Percentiles rank a stretch among this genome's conserved stretches.
These are phyloP conservation scores for Porpolomopsis calyptriformis DNA, from an alignment of 768 basidiomycete species.

Conservation along the genomic window DNA sequence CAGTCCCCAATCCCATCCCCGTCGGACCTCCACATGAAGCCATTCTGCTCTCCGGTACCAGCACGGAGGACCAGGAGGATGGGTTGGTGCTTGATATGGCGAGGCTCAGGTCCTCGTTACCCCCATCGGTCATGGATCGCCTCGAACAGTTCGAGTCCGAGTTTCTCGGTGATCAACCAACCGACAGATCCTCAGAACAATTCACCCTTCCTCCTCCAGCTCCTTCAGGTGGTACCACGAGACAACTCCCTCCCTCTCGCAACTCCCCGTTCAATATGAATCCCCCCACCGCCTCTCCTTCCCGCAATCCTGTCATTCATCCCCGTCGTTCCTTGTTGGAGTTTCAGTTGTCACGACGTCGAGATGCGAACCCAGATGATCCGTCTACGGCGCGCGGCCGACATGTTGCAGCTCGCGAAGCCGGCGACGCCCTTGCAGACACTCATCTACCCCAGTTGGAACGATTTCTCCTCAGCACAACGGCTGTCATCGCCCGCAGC, in stretches of 20 bases:
- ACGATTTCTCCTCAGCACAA: constrained; percentile 10
- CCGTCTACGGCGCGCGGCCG: constrained; percentile 29
- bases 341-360: constrained; percentile 16
- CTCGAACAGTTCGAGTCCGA: constrained; percentile 11
- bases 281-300: constrained; percentile 14
- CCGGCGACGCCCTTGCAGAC: constrained; percentile 8
- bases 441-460: constrained; percentile 7
- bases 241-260: constrained; percentile 8
- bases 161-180: background rate
- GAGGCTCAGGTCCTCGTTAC: constrained; percentile 6
- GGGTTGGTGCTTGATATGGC: constrained; percentile 7
- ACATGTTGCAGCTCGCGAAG: constrained; percentile 24
- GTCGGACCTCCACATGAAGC: constrained; percentile 33
- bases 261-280: constrained; percentile 11
- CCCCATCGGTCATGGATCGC: constrained; percentile 6
- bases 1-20: constrained; percentile 17
- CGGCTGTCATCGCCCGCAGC: constrained; percentile 4
- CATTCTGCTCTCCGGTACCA: constrained; percentile 22
- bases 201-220: constrained; percentile 2
- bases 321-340: constrained; percentile 20
- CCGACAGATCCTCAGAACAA: background rate
- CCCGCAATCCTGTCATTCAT: constrained; percentile 9
- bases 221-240: background rate
- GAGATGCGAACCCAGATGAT: constrained; percentile 22
- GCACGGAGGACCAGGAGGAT: constrained; percentile 5